Conservation (phyloP, 257 asterid genomes). For the Solanum sitiens region DNA sequence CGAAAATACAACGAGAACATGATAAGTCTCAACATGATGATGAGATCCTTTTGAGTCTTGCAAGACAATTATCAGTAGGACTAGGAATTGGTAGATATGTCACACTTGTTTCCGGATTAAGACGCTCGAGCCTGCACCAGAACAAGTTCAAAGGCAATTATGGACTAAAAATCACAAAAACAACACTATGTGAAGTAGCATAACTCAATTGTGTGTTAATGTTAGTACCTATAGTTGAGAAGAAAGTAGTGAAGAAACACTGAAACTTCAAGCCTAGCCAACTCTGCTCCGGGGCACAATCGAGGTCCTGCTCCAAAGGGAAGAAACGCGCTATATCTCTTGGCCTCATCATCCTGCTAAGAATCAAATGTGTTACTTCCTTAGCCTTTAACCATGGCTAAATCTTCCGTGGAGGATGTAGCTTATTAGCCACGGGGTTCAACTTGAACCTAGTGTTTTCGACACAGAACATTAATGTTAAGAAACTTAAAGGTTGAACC, state of each 20-base stretch:
- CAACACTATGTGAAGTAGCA: neutral
- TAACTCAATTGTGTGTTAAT: neutral
- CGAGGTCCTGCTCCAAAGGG: neutral
- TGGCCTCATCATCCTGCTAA: neutral
- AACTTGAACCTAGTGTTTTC: neutral
- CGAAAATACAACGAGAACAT: neutral
- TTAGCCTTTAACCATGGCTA: neutral
- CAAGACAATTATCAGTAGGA: neutral
- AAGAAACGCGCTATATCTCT: neutral
- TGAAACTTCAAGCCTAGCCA: neutral
- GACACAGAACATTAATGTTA: neutral
- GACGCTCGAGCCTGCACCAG: neutral
- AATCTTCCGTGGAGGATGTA: neutral
- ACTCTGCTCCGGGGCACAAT: neutral
- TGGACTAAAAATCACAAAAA: neutral
- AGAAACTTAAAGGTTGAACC: neutral
- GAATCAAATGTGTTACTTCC: neutral
- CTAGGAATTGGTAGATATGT: neutral
- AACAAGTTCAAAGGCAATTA: neutral
- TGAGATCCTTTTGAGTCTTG: neutral
- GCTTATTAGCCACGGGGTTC: neutral
- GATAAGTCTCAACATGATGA: neutral
- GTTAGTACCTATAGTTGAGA: neutral
- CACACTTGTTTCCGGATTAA: neutral
- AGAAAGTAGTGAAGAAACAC: neutral